phyloP scores from a whole-genome alignment of 2,329 filamentous ascomycete species.

The Dothideomycetes sp. region DNA sequence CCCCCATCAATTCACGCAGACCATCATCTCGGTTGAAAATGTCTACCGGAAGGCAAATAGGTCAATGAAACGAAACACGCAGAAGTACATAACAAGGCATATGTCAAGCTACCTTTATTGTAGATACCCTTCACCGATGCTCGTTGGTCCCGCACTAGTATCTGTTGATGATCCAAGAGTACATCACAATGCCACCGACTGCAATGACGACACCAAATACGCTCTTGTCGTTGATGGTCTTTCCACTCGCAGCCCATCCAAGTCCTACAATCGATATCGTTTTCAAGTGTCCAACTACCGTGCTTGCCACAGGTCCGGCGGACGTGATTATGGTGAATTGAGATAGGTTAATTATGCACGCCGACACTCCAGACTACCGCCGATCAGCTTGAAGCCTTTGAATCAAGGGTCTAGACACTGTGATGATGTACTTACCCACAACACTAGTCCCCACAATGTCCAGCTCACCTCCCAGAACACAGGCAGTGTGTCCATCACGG shows the following conservation, averaged over 20 bases:
- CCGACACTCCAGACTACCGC: conserved; percentile 53
- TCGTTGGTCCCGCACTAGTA: no score
- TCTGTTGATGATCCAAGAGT: no score
- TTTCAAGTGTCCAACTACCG: conserved; percentile 24
- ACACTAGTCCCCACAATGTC: conserved; percentile 33
- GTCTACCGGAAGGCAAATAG: no score
- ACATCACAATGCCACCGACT: conserved; percentile 21
- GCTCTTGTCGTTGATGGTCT: conserved; percentile 16
- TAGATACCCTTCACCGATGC: no score
- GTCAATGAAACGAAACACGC: no score
- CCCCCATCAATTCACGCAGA: no score
- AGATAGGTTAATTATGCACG: conserved; percentile 48
- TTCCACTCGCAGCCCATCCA: conserved; percentile 19
- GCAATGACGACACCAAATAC: conserved; percentile 19
- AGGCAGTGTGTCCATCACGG: conserved; percentile 54
- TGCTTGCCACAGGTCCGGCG: conserved; percentile 21
- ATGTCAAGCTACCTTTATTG: no score
- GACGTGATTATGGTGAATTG: conserved; percentile 24
- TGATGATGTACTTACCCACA: conserved; percentile 35
- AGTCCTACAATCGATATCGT: conserved; percentile 21
- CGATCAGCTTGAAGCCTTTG: no score
- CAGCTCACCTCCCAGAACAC: conserved; percentile 40
- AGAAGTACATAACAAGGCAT: no score
- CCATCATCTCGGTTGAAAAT: no score
- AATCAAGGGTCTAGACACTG: no score